Conservation (phyloP, 2,329 filamentous ascomycete genomes). For the Fusarium sp. region DNA sequence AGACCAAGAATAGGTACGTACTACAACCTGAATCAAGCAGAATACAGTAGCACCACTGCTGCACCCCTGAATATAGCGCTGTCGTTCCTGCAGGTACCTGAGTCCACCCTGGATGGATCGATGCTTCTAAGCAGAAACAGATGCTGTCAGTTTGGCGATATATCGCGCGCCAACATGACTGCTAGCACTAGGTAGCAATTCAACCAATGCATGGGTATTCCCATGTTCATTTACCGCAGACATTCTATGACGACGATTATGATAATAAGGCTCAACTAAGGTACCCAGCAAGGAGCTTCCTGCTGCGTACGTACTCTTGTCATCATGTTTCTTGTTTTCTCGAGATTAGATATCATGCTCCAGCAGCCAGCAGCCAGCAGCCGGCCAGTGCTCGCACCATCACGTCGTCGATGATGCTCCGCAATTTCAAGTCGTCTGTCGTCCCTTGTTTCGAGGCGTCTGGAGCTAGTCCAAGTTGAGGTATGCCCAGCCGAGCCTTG, state of each 20-base stretch:
- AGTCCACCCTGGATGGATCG: neutral
- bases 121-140: neutral
- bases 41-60: conserved; percentile 23
- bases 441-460: conserved; percentile 27
- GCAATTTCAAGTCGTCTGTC: conserved; percentile 15
- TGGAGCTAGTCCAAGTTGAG: conserved; percentile 29
- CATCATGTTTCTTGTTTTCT: conserved; percentile 17
- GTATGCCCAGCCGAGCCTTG: conserved; percentile 18
- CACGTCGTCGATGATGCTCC: conserved; percentile 20
- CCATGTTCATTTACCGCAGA: conserved; percentile 6
- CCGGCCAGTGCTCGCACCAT: conserved; percentile 33
- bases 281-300: conserved; percentile 10
- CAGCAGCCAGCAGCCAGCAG: conserved; percentile 24
- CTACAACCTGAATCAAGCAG: neutral
- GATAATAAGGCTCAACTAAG: neutral
- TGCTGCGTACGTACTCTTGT: neutral
- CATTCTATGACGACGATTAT: conserved; percentile 17
- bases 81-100: conserved; percentile 49
- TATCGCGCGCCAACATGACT: too few relatives aligned
- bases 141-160: neutral
- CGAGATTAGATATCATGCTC: conserved; percentile 38
- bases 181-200: neutral
- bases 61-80: conserved; percentile 42
- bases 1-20: neutral
- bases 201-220: conserved; percentile 6